A percentile compares a stretch with the other conserved stretches of the same genome.
These are phyloP conservation scores for Suaeda aralocaspica DNA, from an alignment of 148 eudicot species.

Conservation along the genomic window DNA sequence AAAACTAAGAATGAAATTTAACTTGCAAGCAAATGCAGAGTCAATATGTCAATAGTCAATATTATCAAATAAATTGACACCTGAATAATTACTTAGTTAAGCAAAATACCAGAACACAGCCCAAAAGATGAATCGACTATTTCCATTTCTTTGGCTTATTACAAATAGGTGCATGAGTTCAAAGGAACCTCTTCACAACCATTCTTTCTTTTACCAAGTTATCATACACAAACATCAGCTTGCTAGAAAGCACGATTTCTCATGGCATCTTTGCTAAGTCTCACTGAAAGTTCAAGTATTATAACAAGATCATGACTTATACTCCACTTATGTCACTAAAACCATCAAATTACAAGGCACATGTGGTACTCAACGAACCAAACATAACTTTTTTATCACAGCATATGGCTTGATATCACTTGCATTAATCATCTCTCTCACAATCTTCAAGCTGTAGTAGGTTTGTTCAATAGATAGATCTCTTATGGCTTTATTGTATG, in stretches of 20 bases:
- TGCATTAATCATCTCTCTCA: slow-evolving; percentile 64
- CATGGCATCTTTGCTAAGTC: background rate
- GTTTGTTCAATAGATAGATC: slow-evolving; percentile 28
- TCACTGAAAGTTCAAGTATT: slow-evolving; percentile 16
- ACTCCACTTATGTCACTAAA: slow-evolving; percentile 11
- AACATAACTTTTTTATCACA: slow-evolving; percentile 36
- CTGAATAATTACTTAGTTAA: no score
- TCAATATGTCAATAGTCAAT: no score
- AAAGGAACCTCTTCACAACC: background rate
- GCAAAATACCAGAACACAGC: background rate
- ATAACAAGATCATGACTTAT: slow-evolving; percentile 6
- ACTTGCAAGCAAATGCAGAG: no score
- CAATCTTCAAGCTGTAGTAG: slow-evolving; percentile 50
- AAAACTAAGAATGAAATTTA: no score
- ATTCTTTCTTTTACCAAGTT: background rate
- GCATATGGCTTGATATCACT: slow-evolving; percentile 54
- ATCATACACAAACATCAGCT: slow-evolving; percentile 1
- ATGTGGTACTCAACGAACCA: slow-evolving; percentile 1
- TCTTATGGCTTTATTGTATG: no score
- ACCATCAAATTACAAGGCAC: background rate
- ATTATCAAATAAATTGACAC: no score
- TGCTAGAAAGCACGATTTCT: slow-evolving; percentile 18
- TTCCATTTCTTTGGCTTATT: background rate
- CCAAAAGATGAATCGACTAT: background rate
- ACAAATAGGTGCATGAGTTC: background rate